Evolutionary conservation across 148 eudicot species (phyloP).

Genomic region (Chenopodium formosanum): DNA sequence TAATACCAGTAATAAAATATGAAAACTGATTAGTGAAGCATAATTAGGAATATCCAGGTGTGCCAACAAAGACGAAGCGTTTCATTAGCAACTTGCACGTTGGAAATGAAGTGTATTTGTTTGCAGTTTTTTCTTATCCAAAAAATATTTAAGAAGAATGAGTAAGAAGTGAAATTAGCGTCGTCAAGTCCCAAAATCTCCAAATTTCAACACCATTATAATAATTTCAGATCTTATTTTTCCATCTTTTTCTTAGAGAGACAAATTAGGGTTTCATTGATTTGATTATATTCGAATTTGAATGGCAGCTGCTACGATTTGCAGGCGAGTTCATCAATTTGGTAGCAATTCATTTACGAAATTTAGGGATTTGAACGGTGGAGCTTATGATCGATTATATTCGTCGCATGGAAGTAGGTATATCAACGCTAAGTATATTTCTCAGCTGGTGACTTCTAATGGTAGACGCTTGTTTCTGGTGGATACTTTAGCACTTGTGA

Average conservation of each 20-base stretch:
- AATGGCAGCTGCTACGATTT: slow-evolving; percentile 54
- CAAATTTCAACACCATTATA: not conserved
- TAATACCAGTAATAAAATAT: no score
- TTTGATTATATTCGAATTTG: not conserved
- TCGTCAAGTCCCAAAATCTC: no score
- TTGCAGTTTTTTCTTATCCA: no score
- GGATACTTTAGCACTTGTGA: slow-evolving; percentile 86
- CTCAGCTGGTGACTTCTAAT: slow-evolving; percentile 49
- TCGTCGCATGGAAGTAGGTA: slow-evolving; percentile 25
- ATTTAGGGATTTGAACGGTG: slow-evolving; percentile 13
- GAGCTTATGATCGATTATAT: not conserved
- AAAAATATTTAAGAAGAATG: no score
- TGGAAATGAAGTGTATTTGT: no score
- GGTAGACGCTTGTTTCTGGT: slow-evolving; percentile 72
- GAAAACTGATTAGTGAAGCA: no score
- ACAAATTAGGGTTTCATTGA: slow-evolving; percentile 9
- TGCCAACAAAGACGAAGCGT: no score
- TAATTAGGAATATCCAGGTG: no score
- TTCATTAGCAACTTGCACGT: no score
- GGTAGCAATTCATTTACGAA: slow-evolving; percentile 17
- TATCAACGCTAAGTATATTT: slow-evolving; percentile 33
- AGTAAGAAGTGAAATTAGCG: no score
- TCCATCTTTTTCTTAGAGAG: not conserved
- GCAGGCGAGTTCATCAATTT: slow-evolving; percentile 33
- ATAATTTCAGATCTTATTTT: not conserved